Evolutionary conservation across 352 stramenopile species (phyloP).

Genomic region (Phytophthora kernoviae): DNA sequence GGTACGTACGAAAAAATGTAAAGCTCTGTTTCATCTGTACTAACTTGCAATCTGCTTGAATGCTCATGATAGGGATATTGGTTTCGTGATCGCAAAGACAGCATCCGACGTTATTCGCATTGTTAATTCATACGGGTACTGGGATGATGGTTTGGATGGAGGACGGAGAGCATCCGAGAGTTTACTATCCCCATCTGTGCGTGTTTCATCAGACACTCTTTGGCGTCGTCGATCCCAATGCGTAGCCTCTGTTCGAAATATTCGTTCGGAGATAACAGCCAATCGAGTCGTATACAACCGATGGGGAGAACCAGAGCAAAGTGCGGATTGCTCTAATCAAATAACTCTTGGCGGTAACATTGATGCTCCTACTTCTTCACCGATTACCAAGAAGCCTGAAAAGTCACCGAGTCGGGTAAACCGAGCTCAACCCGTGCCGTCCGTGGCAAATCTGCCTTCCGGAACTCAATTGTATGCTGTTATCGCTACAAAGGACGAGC

Average conservation of each 20-base stretch:
- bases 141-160: slow-evolving; percentile 28
- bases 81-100: slow-evolving; percentile 61
- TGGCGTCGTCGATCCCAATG: slow-evolving; percentile 39
- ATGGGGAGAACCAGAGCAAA: slow-evolving; percentile 6
- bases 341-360: slow-evolving; percentile 3
- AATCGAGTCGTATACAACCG: slow-evolving; percentile 5
- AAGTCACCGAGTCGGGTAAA: slow-evolving; percentile 10
- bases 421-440: slow-evolving; percentile 16
- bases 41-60: background rate
- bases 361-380: background rate
- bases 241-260: slow-evolving; percentile 28
- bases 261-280: slow-evolving; percentile 21
- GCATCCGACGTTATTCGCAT: slow-evolving; percentile 61
- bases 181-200: slow-evolving; percentile 29
- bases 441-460: slow-evolving; percentile 5
- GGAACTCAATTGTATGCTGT: slow-evolving; percentile 18
- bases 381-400: background rate
- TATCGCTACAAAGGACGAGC: slow-evolving; percentile 18
- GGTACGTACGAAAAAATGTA: slow-evolving; percentile 34
- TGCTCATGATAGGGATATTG: slow-evolving; percentile 50
- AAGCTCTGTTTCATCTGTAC: background rate
- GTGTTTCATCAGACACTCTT: slow-evolving; percentile 47
- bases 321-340: slow-evolving; percentile 5
- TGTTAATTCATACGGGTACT: slow-evolving; percentile 59
- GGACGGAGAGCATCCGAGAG: slow-evolving; percentile 13